phyloP scores from a whole-genome alignment of 1,284 basidiomycete genomes.

The Chiua sp. region DNA sequence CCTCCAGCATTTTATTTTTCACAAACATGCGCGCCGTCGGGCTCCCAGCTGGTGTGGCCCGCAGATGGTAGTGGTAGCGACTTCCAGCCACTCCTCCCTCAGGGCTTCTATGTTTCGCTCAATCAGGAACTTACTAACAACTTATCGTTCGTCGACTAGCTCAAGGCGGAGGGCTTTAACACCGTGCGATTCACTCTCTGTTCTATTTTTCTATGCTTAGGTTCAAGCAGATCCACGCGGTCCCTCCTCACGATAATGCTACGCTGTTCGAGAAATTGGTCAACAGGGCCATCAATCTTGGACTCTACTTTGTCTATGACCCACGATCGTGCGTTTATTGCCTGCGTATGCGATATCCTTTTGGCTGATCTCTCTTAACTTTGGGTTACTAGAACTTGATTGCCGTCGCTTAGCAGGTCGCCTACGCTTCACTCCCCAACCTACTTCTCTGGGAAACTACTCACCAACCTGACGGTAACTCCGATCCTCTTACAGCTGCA shows the following conservation, averaged over 20 bases:
- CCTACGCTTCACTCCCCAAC: conserved; percentile 66
- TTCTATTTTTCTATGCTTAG: neutral
- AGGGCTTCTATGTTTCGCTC: conserved; percentile 35
- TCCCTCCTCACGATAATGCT: conserved; percentile 33
- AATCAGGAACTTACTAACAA: conserved; percentile 26
- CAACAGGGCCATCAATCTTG: conserved; percentile 19
- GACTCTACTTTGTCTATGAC: conserved; percentile 36
- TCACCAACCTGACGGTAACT: conserved; percentile 75
- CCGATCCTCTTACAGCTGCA: conserved; percentile 66
- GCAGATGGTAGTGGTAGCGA: conserved; percentile 10
- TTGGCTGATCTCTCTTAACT: neutral
- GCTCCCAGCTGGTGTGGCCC: conserved; percentile 30
- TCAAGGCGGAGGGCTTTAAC: conserved; percentile 33
- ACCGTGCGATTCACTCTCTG: conserved; percentile 23
- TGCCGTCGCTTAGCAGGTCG: conserved; percentile 65
- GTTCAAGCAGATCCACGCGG: conserved; percentile 31
- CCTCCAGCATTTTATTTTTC: conserved; percentile 32
- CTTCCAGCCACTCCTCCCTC: conserved; percentile 35
- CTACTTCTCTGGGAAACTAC: conserved; percentile 79
- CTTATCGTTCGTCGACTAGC: conserved; percentile 23
- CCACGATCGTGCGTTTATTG: conserved; percentile 46
- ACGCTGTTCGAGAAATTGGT: conserved; percentile 29
- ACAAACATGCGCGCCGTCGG: no score
- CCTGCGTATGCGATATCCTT: neutral
- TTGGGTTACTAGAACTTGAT: conserved; percentile 60